Conservation (phyloP, 345 rosid genomes). For the Hibiscus syriacus region DNA sequence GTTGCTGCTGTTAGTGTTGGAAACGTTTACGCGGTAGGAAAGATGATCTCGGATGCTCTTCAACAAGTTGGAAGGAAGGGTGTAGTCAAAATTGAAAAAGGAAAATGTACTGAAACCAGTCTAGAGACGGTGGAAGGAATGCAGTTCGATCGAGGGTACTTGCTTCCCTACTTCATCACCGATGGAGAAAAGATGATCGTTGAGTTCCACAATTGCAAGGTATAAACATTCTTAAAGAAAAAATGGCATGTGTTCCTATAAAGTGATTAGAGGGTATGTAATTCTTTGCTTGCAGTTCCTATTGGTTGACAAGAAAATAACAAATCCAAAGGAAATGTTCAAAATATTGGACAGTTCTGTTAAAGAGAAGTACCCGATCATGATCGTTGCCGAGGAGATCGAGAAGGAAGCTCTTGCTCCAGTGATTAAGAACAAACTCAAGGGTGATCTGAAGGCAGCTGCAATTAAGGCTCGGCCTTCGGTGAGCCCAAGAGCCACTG, state of each 20-base stretch:
- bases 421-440: slow-evolving; percentile 73
- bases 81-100: slow-evolving; percentile 69
- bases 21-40: slow-evolving; percentile 64
- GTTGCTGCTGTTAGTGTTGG: slow-evolving; percentile 93
- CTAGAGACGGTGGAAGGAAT: slow-evolving; percentile 77
- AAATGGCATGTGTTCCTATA: slow-evolving; percentile 14
- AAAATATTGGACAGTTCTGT: slow-evolving; percentile 79
- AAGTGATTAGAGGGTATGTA: slow-evolving; percentile 25
- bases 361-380: slow-evolving; percentile 69
- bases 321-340: slow-evolving; percentile 70
- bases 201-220: slow-evolving; percentile 82
- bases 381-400: slow-evolving; percentile 72
- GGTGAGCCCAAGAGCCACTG: slow-evolving; percentile 85
- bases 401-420: slow-evolving; percentile 81
- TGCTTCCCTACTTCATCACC: slow-evolving; percentile 78
- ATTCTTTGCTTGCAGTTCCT: slow-evolving; percentile 57
- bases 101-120: slow-evolving; percentile 45
- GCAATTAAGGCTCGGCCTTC: slow-evolving; percentile 84
- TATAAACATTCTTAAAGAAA: slow-evolving; percentile 19
- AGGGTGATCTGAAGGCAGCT: slow-evolving; percentile 67
- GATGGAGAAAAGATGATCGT: slow-evolving; percentile 55
- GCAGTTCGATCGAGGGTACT: slow-evolving; percentile 82
- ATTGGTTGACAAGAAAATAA: slow-evolving; percentile 79
- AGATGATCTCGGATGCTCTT: slow-evolving; percentile 66
- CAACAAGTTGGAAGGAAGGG: slow-evolving; percentile 64